These are phyloP conservation scores for Hygrophorus pudorinus DNA, from an alignment of 768 basidiomycete genomes.

Conservation along the genomic window DNA sequence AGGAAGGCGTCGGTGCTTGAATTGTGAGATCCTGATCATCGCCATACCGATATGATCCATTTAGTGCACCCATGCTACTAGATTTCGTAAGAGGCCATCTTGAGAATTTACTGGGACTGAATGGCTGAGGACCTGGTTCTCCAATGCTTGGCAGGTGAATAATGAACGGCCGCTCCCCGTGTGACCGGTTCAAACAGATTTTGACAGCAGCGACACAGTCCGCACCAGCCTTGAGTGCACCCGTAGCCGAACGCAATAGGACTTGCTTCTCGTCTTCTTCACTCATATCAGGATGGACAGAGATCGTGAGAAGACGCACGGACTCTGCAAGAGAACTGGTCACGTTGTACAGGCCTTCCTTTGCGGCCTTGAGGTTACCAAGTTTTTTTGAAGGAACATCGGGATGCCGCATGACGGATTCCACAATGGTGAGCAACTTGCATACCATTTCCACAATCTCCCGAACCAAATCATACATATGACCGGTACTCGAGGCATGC, in stretches of 20 bases:
- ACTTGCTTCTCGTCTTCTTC: slow-evolving; percentile 79
- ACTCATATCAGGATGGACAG: slow-evolving; percentile 34
- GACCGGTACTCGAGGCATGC: slow-evolving; percentile 88
- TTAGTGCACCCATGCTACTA: slow-evolving; percentile 22
- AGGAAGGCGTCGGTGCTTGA: slow-evolving; percentile 32
- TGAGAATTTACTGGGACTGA: slow-evolving; percentile 40
- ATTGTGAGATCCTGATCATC: slow-evolving; percentile 60
- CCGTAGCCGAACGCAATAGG: slow-evolving; percentile 78
- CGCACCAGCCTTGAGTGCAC: slow-evolving; percentile 75
- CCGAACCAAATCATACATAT: slow-evolving; percentile 90
- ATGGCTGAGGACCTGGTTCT: slow-evolving; percentile 32
- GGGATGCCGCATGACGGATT: slow-evolving; percentile 73
- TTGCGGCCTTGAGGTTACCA: slow-evolving; percentile 55
- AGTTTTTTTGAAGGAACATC: slow-evolving; percentile 57
- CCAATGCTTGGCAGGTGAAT: slow-evolving; percentile 48
- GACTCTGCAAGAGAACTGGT: slow-evolving; percentile 84
- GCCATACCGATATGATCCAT: slow-evolving; percentile 28
- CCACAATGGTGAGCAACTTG: slow-evolving; percentile 84
- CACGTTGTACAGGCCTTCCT: slow-evolving; percentile 75
- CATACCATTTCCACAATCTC: slow-evolving; percentile 92
- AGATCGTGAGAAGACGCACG: slow-evolving; percentile 64
- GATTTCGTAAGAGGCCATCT: slow-evolving; percentile 24
- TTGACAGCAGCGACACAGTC: slow-evolving; percentile 86
- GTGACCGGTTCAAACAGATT: slow-evolving; percentile 60
- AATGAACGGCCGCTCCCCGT: slow-evolving; percentile 53